These are phyloP conservation scores for Neurospora intermedia DNA, from an alignment of 495 filamentous ascomycete species.

Conservation along the genomic window DNA sequence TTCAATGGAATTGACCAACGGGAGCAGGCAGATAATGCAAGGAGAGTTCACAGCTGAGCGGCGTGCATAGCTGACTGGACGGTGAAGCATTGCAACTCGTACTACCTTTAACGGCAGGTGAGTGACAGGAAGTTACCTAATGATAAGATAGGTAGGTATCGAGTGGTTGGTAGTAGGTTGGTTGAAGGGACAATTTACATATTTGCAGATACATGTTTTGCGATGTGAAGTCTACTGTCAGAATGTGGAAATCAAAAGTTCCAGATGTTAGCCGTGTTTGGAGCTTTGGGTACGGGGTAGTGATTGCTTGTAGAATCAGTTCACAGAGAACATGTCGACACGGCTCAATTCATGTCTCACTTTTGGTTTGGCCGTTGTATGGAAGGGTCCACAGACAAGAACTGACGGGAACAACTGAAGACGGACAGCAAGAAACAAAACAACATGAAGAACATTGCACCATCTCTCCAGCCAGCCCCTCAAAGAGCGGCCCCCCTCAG, in stretches of 20 bases:
- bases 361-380: background rate
- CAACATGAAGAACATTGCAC: too few species aligned
- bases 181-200: background rate
- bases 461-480: too few species aligned
- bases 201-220: background rate
- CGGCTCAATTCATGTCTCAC: too few species aligned
- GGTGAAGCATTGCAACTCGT: background rate
- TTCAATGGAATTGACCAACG: background rate
- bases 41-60: background rate
- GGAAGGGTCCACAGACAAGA: too few species aligned
- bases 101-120: background rate
- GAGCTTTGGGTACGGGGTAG: too few species aligned
- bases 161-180: background rate
- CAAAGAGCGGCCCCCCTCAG: too few species aligned
- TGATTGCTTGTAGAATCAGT: too few species aligned
- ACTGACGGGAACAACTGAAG: background rate
- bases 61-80: background rate
- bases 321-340: background rate
- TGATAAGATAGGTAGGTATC: background rate
- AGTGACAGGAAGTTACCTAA: background rate
- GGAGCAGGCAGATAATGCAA: background rate
- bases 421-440: too few species aligned
- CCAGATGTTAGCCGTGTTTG: too few species aligned
- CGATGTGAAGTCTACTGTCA: too few species aligned
- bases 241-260: too few species aligned